A percentile compares a stretch with the other conserved stretches of the same genome.
Conservation (phyloP, 2,329 filamentous ascomycete genomes). For the Sporothrix sp. region DNA sequence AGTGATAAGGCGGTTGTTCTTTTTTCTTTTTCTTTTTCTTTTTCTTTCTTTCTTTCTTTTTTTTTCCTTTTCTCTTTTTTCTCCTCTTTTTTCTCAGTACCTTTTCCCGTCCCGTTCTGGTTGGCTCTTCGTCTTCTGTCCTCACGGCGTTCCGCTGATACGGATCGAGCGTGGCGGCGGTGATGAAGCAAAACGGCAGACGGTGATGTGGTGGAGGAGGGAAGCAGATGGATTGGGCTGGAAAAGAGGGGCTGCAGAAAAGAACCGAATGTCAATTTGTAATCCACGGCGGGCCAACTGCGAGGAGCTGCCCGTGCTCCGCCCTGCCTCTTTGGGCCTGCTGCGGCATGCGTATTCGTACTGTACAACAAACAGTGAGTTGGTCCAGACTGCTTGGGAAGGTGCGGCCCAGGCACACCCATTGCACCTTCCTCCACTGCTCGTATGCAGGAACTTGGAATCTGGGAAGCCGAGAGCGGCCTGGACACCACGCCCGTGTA, state of each 20-base stretch:
- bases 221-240: constrained; percentile 13
- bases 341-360: background rate
- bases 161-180: background rate
- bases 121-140: background rate
- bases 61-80: background rate
- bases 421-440: background rate
- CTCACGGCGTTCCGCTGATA: background rate
- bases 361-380: too few relatives aligned
- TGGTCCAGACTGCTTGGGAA: too few relatives aligned
- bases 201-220: constrained; percentile 4
- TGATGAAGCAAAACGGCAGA: constrained; percentile 8
- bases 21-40: background rate
- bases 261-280: constrained; percentile 21
- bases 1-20: constrained; percentile 5
- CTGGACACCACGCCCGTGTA: too few relatives aligned
- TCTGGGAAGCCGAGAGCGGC: background rate
- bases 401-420: background rate
- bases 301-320: background rate
- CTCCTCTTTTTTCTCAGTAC: background rate
- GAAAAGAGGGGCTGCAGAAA: constrained; percentile 20
- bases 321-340: constrained; percentile 6
- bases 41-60: background rate
- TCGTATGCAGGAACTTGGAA: background rate
- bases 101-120: background rate
- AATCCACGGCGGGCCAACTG: constrained; percentile 13